phyloP scores from a whole-genome alignment of 2,329 filamentous ascomycete genomes.

The Pseudogymnoascus sp. region DNA sequence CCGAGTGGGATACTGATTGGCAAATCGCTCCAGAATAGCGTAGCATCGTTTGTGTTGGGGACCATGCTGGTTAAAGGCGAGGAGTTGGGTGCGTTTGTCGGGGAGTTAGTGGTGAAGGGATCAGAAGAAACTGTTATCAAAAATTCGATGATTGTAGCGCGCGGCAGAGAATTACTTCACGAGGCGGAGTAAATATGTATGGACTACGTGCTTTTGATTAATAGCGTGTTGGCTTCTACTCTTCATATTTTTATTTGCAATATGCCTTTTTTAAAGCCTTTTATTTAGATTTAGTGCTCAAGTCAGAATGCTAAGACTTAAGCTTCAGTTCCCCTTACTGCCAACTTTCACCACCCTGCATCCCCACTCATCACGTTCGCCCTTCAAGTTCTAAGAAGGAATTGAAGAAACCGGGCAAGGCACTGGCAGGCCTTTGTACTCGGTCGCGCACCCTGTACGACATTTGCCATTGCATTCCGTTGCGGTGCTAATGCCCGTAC shows the following conservation, averaged over 20 bases:
- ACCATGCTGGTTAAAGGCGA: constrained; percentile 22
- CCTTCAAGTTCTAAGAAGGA: background rate
- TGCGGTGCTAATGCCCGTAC: background rate
- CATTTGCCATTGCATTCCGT: constrained; percentile 4
- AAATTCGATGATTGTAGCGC: constrained; percentile 23
- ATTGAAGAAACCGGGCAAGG: background rate
- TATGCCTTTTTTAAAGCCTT: background rate
- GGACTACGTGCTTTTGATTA: background rate
- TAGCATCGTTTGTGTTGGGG: constrained; percentile 17
- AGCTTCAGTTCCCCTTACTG: background rate
- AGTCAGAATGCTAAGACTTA: background rate
- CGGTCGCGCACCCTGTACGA: background rate
- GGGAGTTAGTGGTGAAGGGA: constrained; percentile 21
- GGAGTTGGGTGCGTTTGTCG: constrained; percentile 26
- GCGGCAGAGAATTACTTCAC: constrained; percentile 23
- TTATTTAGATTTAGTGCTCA: background rate
- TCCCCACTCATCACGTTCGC: background rate
- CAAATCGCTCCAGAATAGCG: constrained; percentile 12
- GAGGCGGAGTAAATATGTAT: background rate
- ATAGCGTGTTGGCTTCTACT: background rate
- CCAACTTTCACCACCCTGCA: background rate
- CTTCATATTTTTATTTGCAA: background rate
- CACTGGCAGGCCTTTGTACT: background rate
- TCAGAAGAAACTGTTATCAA: constrained; percentile 21
- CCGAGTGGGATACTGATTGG: constrained; percentile 21